Percentiles rank a stretch among this genome's conserved stretches.
Evolutionary conservation across 345 rosid species (phyloP).

Genomic region (Arabis hirsuta): DNA sequence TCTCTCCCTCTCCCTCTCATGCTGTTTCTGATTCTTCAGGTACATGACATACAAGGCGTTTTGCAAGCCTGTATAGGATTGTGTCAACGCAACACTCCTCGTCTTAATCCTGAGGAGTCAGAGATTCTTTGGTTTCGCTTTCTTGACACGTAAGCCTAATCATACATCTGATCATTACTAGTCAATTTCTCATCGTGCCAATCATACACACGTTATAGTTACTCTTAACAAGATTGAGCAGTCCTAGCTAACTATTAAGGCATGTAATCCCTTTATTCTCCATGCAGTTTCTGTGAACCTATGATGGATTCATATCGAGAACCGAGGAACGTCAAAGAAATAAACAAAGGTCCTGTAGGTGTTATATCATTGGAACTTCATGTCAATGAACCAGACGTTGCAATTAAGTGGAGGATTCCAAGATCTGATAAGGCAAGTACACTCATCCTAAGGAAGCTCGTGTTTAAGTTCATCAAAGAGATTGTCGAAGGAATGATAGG

Average conservation of each 20-base stretch:
- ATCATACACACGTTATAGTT: constrained; percentile 10
- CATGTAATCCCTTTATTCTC: constrained; percentile 25
- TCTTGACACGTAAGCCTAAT: constrained; percentile 82
- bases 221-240: constrained; percentile 18
- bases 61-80: constrained; percentile 77
- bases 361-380: constrained; percentile 44
- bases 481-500: constrained; percentile 98
- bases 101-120: constrained; percentile 93
- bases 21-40: constrained; percentile 53
- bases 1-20: constrained; percentile 10
- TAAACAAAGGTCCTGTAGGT: constrained; percentile 36
- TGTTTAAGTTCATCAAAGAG: constrained; percentile 88
- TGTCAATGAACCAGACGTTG: constrained; percentile 47
- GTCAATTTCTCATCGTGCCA: neutral
- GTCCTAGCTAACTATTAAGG: constrained; percentile 10
- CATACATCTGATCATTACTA: neutral
- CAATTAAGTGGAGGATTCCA: constrained; percentile 67
- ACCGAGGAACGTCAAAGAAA: constrained; percentile 39
- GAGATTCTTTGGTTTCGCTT: constrained; percentile 94
- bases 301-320: constrained; percentile 62
- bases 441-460: constrained; percentile 66
- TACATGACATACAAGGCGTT: constrained; percentile 58
- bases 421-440: constrained; percentile 52
- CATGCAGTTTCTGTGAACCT: constrained; percentile 82
- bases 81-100: constrained; percentile 97